Conservation (phyloP, 495 filamentous ascomycete species). For the Lasiosphaeris hirsuta region DNA sequence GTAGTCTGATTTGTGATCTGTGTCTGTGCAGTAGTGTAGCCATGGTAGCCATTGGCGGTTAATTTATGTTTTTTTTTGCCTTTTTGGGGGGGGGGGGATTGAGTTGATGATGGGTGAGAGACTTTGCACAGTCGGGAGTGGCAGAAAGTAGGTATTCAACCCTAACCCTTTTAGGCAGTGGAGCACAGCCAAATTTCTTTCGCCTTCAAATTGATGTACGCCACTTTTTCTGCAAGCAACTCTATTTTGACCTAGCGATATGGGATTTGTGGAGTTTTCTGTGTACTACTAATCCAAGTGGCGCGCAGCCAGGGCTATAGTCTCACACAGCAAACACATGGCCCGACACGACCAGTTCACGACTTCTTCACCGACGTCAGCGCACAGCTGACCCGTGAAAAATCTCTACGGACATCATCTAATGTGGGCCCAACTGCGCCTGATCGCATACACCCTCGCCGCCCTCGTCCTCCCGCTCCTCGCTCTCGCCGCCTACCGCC, state of each 20-base stretch:
- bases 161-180: not conserved
- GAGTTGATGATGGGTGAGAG: too few relatives aligned
- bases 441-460: not conserved
- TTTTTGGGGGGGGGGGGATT: not conserved
- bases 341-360: too few relatives aligned
- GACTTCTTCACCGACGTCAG: too few relatives aligned
- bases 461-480: not conserved
- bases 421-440: not conserved
- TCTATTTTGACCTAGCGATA: too few relatives aligned
- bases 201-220: not conserved
- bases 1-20: slow-evolving; percentile 10
- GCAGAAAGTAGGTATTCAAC: not conserved
- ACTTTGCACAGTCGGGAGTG: not conserved
- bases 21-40: not conserved
- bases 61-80: not conserved
- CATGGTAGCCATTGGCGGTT: not conserved
- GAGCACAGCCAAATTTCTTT: not conserved
- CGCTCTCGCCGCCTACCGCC: slow-evolving; percentile 18
- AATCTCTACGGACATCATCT: too few relatives aligned
- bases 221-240: too few relatives aligned
- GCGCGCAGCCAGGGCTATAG: too few relatives aligned
- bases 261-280: too few relatives aligned
- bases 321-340: too few relatives aligned
- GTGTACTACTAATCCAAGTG: too few relatives aligned
- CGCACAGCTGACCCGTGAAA: too few relatives aligned